A percentile compares a stretch with the other conserved stretches of the same genome.
phyloP scores from a whole-genome alignment of 2,329 filamentous ascomycete genomes.

The Pseudocercospora musae region DNA sequence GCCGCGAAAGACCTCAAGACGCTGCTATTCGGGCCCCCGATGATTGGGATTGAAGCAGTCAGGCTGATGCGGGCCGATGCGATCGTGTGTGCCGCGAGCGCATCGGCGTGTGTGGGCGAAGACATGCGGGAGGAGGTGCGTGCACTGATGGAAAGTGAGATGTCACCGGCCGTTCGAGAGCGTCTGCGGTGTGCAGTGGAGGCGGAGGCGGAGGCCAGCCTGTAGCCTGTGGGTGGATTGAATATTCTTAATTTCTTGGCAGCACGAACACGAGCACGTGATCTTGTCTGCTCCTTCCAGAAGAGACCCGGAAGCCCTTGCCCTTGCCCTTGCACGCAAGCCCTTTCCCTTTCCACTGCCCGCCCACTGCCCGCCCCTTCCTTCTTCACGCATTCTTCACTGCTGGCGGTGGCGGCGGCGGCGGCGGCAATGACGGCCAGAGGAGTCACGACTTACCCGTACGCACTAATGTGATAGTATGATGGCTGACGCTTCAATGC shows the following conservation, averaged over 20 bases:
- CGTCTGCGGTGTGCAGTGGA: slow-evolving; percentile 7
- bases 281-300: background rate
- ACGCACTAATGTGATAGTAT: no score
- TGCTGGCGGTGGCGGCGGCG: background rate
- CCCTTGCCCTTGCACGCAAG: no score
- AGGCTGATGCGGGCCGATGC: slow-evolving; percentile 31
- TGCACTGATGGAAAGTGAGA: slow-evolving; percentile 21
- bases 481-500: background rate
- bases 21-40: slow-evolving; percentile 28
- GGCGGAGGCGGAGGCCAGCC: no score
- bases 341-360: no score
- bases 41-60: slow-evolving; percentile 29
- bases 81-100: slow-evolving; percentile 22
- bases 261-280: background rate
- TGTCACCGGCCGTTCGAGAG: slow-evolving; percentile 24
- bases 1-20: slow-evolving; percentile 20
- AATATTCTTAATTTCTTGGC: no score
- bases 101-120: slow-evolving; percentile 15
- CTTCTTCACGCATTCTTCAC: no score
- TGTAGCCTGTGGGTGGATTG: no score
- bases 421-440: no score
- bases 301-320: background rate
- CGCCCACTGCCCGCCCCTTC: no score
- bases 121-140: slow-evolving; percentile 21
- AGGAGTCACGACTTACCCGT: no score